Conservation (phyloP, 2,329 filamentous ascomycete species). For the Monosporascus sp. region DNA sequence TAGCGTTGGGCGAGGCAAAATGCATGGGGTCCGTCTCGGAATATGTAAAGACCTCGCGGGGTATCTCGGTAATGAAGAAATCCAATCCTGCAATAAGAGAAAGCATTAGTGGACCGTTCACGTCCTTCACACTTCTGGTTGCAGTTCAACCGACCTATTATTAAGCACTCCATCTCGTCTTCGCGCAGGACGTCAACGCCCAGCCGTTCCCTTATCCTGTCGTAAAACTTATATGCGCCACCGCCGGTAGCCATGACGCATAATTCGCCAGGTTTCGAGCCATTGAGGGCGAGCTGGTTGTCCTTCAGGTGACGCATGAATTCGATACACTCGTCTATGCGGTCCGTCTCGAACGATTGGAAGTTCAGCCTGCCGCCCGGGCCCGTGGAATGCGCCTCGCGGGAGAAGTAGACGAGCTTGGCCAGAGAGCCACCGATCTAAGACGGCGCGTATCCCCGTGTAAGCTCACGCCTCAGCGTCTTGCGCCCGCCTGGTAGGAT, state of each 20-base stretch:
- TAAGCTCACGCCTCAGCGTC: constrained; percentile 5
- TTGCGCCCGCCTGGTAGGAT: background rate
- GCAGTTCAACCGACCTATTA: constrained; percentile 62
- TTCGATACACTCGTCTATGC: constrained; percentile 87
- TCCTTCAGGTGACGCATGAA: constrained; percentile 84
- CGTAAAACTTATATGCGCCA: constrained; percentile 95
- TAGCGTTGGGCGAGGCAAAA: constrained; percentile 72
- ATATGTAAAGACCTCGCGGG: constrained; percentile 94
- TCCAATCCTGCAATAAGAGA: constrained; percentile 62
- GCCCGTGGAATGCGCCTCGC: constrained; percentile 72
- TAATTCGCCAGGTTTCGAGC: constrained; percentile 63
- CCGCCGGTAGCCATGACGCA: constrained; percentile 95
- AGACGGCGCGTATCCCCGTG: constrained; percentile 1
- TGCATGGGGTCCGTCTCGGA: constrained; percentile 86
- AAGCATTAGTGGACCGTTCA: too few relatives aligned
- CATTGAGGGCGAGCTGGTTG: constrained; percentile 73
- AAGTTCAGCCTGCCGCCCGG: constrained; percentile 91
- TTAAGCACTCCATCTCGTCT: constrained; percentile 98
- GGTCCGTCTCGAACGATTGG: constrained; percentile 91
- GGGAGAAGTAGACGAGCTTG: constrained; percentile 96
- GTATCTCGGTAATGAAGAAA: constrained; percentile 98
- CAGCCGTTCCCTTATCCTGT: constrained; percentile 76
- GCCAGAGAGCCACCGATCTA: constrained; percentile 93
- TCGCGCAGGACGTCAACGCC: constrained; percentile 85
- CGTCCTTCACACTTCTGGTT: too few relatives aligned